Evolutionary conservation across 495 filamentous ascomycete species (phyloP).

Genomic region (Friedmanniomyces simplex): DNA sequence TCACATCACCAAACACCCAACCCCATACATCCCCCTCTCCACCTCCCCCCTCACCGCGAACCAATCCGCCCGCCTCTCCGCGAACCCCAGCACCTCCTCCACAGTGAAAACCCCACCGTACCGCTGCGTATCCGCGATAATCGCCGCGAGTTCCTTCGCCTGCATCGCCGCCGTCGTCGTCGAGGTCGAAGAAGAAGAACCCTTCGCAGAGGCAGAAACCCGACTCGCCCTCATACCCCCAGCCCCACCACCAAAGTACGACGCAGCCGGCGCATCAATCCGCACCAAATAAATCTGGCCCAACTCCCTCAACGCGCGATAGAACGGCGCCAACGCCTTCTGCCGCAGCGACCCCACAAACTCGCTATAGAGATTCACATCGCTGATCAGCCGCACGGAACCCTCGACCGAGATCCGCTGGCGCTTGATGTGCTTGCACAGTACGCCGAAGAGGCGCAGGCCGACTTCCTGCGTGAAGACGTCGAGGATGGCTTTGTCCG

Average conservation of each 20-base stretch:
- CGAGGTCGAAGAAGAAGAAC: too few relatives aligned
- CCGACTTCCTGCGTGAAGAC: conserved; percentile 99
- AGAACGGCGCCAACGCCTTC: conserved; percentile 73
- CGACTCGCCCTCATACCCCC: conserved; percentile 3
- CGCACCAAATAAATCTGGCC: conserved; percentile 74
- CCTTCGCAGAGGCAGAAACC: neutral
- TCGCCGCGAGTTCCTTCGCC: conserved; percentile 86
- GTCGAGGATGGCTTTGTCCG: conserved; percentile 93
- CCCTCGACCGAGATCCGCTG: conserved; percentile 86
- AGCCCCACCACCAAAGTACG: conserved; percentile 1
- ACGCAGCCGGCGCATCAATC: conserved; percentile 45
- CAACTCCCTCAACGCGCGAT: conserved; percentile 82
- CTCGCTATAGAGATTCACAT: conserved; percentile 87
- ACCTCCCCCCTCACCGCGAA: conserved; percentile 74
- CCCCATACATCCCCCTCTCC: conserved; percentile 94
- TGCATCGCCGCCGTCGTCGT: conserved; percentile 68
- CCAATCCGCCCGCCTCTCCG: conserved; percentile 90
- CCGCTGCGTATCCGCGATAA: conserved; percentile 84
- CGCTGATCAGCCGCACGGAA: conserved; percentile 83
- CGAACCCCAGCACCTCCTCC: conserved; percentile 97
- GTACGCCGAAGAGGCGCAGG: conserved; percentile 72
- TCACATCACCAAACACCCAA: conserved; percentile 80
- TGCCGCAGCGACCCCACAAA: conserved; percentile 77
- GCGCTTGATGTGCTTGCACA: conserved; percentile 96
- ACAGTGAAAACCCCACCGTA: conserved; percentile 88